A percentile compares a stretch with the other conserved stretches of the same genome.
Evolutionary conservation across 345 rosid species (phyloP).

Genomic region (Bruguiera sexangula): DNA sequence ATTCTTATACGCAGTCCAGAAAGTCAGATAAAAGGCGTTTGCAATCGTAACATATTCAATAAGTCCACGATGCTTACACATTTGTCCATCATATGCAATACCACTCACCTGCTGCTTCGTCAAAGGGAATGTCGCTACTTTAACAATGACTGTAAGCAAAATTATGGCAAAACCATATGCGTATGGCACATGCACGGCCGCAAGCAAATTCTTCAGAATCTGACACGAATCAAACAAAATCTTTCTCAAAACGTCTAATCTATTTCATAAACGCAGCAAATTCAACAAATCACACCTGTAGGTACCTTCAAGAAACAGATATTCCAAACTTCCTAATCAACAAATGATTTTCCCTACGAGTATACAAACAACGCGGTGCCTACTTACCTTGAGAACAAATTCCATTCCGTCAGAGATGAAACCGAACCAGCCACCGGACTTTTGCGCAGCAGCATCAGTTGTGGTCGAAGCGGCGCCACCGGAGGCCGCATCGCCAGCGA

Average conservation of each 20-base stretch:
- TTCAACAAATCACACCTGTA: neutral
- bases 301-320: neutral
- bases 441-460: conserved; percentile 52
- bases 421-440: conserved; percentile 90
- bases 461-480: conserved; percentile 40
- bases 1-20: neutral
- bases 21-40: neutral
- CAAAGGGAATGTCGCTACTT: conserved; percentile 72
- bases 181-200: conserved; percentile 77
- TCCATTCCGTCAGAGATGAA: conserved; percentile 90
- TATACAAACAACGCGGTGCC: neutral
- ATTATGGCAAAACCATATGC: conserved; percentile 92
- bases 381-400: conserved; percentile 70
- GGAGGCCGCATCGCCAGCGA: conserved; percentile 47
- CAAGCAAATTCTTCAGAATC: conserved; percentile 84
- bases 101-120: conserved; percentile 79
- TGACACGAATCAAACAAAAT: conserved; percentile 19
- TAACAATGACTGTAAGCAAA: conserved; percentile 80
- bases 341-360: neutral
- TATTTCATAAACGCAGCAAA: neutral
- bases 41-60: neutral
- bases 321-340: neutral
- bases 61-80: neutral
- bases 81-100: neutral
- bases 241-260: neutral